Evolutionary conservation across 371 early-diverging fungal genomes (phyloP).

Genomic region (Lichtheimia ornata): DNA sequence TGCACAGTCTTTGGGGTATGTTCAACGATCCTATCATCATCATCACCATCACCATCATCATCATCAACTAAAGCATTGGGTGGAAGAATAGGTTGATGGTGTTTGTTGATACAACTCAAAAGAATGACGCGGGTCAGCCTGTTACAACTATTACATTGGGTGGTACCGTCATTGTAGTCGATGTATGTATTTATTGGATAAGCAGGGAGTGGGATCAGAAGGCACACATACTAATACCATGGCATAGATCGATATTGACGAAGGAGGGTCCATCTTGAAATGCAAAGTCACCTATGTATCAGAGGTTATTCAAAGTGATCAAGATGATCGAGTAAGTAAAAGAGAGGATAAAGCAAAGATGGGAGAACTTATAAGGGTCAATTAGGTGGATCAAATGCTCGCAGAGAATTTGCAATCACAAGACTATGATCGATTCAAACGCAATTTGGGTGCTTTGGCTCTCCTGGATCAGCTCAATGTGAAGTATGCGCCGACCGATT

Average conservation of each 20-base stretch:
- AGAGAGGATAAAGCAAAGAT: too few species aligned
- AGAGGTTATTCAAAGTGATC: constrained; percentile 48
- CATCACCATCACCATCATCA: too few species aligned
- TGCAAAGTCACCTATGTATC: constrained; percentile 61
- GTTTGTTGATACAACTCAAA: constrained; percentile 52
- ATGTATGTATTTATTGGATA: constrained; percentile 36
- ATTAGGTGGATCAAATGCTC: constrained; percentile 49
- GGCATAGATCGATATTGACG: constrained; percentile 61
- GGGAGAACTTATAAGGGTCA: too few species aligned
- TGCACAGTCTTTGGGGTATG: constrained; percentile 47
- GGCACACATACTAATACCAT: not conserved
- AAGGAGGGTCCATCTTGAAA: constrained; percentile 42
- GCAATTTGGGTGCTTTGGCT: constrained; percentile 55
- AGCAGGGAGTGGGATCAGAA: not conserved
- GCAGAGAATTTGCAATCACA: constrained; percentile 48
- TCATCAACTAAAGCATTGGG: not conserved
- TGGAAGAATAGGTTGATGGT: constrained; percentile 40
- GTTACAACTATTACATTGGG: constrained; percentile 59
- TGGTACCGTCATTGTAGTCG: constrained; percentile 62
- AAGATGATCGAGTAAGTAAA: constrained; percentile 48
- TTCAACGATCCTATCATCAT: not conserved
- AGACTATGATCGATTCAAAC: constrained; percentile 45
- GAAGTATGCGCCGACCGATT: constrained; percentile 51
- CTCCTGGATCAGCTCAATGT: constrained; percentile 54
- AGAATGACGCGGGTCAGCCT: constrained; percentile 36